Evolutionary conservation across 768 basidiomycete species (phyloP).

Genomic region (Serendipita sp.): DNA sequence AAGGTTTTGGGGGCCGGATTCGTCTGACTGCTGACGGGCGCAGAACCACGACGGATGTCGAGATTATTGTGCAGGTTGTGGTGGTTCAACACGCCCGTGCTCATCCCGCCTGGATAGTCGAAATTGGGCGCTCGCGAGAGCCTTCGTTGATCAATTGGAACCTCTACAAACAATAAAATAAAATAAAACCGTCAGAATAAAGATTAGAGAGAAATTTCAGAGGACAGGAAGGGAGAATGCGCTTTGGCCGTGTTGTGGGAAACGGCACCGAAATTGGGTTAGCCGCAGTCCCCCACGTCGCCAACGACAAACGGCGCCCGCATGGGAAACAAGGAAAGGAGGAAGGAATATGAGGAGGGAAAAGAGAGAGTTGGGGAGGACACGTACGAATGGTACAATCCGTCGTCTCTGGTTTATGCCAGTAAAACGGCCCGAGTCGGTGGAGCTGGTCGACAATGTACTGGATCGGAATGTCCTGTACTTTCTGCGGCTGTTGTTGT

Average conservation of each 20-base stretch:
- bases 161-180: not conserved
- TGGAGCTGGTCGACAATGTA: slow-evolving; percentile 60
- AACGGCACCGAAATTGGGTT: slow-evolving; percentile 13
- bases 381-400: slow-evolving; percentile 60
- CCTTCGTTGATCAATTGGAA: not conserved
- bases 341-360: not conserved
- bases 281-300: not conserved
- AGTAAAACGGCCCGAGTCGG: slow-evolving; percentile 48
- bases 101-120: not conserved
- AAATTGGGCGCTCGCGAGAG: not conserved
- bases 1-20: not conserved
- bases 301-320: slow-evolving; percentile 26
- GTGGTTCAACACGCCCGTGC: not conserved
- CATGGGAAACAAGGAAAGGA: slow-evolving; percentile 4
- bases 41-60: slow-evolving; percentile 5
- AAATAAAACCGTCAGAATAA: not conserved
- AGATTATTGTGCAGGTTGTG: not conserved
- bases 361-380: slow-evolving; percentile 13
- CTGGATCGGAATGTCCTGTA: slow-evolving; percentile 46
- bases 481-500: not conserved
- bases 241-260: no score
- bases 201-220: not conserved
- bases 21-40: slow-evolving; percentile 5
- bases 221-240: not conserved
- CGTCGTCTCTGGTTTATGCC: slow-evolving; percentile 60